These are phyloP conservation scores for Puccinia polysora DNA, from an alignment of 1,284 basidiomycete species.

Conservation along the genomic window DNA sequence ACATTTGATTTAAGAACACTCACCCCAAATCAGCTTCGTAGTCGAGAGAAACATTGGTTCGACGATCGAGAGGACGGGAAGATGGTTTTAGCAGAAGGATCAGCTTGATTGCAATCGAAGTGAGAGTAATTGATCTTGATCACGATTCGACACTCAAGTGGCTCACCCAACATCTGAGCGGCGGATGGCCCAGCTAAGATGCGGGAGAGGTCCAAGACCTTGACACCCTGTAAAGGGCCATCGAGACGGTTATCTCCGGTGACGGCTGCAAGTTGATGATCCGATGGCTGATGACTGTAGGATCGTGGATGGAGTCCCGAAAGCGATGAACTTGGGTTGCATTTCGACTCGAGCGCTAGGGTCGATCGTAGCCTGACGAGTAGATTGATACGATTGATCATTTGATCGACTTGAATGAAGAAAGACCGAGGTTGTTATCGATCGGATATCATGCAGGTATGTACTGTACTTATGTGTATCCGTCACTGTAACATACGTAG, in stretches of 20 bases:
- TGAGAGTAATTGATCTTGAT: constrained; percentile 35
- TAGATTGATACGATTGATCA: too few relatives aligned
- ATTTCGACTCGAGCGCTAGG: too few relatives aligned
- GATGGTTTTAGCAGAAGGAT: constrained; percentile 48
- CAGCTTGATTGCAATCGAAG: constrained; percentile 35
- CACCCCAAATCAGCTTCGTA: constrained; percentile 32
- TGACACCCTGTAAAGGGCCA: constrained; percentile 72
- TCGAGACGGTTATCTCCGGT: constrained; percentile 1
- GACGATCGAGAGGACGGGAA: constrained; percentile 9
- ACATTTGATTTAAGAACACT: too few relatives aligned
- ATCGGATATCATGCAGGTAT: too few relatives aligned
- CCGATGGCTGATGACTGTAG: background rate
- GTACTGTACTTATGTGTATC: too few relatives aligned
- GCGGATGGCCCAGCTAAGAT: constrained; percentile 77
- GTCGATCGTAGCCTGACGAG: too few relatives aligned
- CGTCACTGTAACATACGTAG: too few relatives aligned
- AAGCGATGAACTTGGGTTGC: too few relatives aligned
- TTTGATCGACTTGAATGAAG: too few relatives aligned
- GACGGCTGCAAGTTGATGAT: too few relatives aligned
- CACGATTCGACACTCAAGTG: too few relatives aligned
- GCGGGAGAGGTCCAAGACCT: constrained; percentile 77
- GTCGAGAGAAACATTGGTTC: background rate
- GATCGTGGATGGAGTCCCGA: background rate
- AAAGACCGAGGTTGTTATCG: too few relatives aligned
- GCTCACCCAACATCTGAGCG: constrained; percentile 67